Evolutionary conservation across 1,284 basidiomycete species (phyloP).

Genomic region (Mycena citricolor): DNA sequence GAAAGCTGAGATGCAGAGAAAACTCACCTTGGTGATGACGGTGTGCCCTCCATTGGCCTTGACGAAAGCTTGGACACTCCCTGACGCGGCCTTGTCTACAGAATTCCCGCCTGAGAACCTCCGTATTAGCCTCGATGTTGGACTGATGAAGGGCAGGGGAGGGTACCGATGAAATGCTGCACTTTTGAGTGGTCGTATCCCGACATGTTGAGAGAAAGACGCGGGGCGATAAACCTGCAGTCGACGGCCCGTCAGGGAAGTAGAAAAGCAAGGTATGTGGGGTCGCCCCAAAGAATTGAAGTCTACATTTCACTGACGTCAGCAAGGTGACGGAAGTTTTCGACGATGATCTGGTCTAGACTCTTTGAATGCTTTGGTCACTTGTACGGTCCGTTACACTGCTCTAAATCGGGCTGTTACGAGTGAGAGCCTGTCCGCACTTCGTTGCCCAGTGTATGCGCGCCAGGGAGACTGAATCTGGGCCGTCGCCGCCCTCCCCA

Average conservation of each 20-base stretch:
- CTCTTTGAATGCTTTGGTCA: too few relatives aligned
- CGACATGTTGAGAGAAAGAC: slow-evolving; percentile 45
- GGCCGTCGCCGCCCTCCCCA: too few relatives aligned
- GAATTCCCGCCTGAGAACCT: slow-evolving; percentile 81
- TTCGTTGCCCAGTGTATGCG: too few relatives aligned
- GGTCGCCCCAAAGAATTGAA: too few relatives aligned
- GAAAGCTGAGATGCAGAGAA: slow-evolving; percentile 6
- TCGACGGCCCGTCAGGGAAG: too few relatives aligned
- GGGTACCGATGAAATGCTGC: slow-evolving; percentile 80
- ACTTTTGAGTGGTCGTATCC: slow-evolving; percentile 78
- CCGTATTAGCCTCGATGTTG: slow-evolving; percentile 19
- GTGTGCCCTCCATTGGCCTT: slow-evolving; percentile 93
- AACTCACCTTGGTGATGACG: slow-evolving; percentile 92
- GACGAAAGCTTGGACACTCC: slow-evolving; percentile 90
- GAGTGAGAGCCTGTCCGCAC: too few relatives aligned
- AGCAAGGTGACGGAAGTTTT: too few relatives aligned
- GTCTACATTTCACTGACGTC: too few relatives aligned
- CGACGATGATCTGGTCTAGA: too few relatives aligned
- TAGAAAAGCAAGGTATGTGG: slow-evolving; percentile 10
- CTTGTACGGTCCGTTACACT: too few relatives aligned
- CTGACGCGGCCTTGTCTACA: slow-evolving; percentile 78
- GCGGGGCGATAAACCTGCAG: not conserved
- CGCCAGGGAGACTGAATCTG: too few relatives aligned
- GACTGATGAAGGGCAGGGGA: slow-evolving; percentile 10
- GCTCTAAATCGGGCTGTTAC: too few relatives aligned